phyloP scores from a whole-genome alignment of 2,329 filamentous ascomycete genomes.

The Paecilomyces sp. region DNA sequence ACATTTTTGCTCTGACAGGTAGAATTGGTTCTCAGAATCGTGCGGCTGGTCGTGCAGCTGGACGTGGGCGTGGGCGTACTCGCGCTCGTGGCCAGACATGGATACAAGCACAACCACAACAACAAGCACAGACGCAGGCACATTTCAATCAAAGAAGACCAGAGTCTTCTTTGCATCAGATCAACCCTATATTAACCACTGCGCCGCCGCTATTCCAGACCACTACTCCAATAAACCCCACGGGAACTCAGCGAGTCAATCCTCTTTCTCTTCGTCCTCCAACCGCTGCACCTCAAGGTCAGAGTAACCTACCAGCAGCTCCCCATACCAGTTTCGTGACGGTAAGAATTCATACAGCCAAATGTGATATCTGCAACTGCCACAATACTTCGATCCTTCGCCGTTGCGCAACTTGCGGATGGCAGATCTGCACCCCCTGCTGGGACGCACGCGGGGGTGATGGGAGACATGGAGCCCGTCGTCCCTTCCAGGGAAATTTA shows the following conservation, averaged over 20 bases:
- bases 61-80: neutral
- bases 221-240: neutral
- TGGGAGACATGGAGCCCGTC: slow-evolving; percentile 10
- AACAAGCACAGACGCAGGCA: neutral
- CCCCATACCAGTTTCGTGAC: slow-evolving; percentile 14
- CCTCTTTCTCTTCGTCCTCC: slow-evolving; percentile 2
- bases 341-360: slow-evolving; percentile 26
- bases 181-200: neutral
- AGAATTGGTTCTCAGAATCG: neutral
- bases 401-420: slow-evolving; percentile 26
- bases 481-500: slow-evolving; percentile 7
- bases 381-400: slow-evolving; percentile 25
- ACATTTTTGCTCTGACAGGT: neutral
- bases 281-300: slow-evolving; percentile 1
- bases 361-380: slow-evolving; percentile 30
- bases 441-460: slow-evolving; percentile 11
- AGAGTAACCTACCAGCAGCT: neutral
- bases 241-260: neutral
- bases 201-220: neutral
- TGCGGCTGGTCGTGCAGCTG: neutral
- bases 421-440: slow-evolving; percentile 29
- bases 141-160: neutral
- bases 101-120: neutral
- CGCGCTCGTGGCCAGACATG: neutral
- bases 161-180: neutral